Conservation (phyloP, 257 asterid species). For the Solanum rostratum region DNA sequence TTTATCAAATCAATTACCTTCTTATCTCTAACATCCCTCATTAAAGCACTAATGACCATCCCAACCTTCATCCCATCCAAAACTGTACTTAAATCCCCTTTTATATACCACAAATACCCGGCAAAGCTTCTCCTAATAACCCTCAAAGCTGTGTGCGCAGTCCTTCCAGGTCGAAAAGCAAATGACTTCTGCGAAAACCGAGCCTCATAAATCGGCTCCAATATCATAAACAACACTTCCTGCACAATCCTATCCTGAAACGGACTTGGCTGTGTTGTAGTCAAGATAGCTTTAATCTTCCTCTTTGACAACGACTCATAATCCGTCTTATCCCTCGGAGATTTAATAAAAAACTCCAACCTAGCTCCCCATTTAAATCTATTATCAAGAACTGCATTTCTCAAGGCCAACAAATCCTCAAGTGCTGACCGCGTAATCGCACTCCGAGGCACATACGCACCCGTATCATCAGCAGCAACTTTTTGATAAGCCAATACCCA, state of each 20-base stretch:
- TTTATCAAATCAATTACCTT: conserved; percentile 85
- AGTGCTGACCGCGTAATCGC: conserved; percentile 62
- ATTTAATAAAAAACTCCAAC: conserved; percentile 72
- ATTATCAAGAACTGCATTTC: conserved; percentile 79
- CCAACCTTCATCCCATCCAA: conserved; percentile 95
- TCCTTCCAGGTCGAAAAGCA: conserved; percentile 96
- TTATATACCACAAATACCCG: conserved; percentile 90
- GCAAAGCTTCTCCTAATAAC: conserved; percentile 92
- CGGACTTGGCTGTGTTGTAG: conserved; percentile 67
- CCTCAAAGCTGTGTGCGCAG: conserved; percentile 77
- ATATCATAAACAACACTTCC: conserved; percentile 67
- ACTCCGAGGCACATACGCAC: conserved; percentile 74
- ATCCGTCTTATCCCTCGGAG: conserved; percentile 84
- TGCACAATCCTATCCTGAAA: conserved; percentile 90
- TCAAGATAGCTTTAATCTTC: conserved; percentile 73
- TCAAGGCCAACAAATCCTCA: conserved; percentile 66
- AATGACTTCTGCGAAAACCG: conserved; percentile 81
- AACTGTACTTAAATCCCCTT: conserved; percentile 81
- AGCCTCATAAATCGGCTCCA: conserved; percentile 90
- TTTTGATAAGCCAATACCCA: conserved; percentile 97
- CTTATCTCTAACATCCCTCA: conserved; percentile 96
- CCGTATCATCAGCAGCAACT: conserved; percentile 81
- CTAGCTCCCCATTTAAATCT: conserved; percentile 94
- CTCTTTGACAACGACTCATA: conserved; percentile 85
- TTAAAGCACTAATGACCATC: conserved; percentile 67